Percentiles rank a stretch among this genome's conserved stretches.
Conservation (phyloP, 441 rosid species). For the Daphne laureola region DNA sequence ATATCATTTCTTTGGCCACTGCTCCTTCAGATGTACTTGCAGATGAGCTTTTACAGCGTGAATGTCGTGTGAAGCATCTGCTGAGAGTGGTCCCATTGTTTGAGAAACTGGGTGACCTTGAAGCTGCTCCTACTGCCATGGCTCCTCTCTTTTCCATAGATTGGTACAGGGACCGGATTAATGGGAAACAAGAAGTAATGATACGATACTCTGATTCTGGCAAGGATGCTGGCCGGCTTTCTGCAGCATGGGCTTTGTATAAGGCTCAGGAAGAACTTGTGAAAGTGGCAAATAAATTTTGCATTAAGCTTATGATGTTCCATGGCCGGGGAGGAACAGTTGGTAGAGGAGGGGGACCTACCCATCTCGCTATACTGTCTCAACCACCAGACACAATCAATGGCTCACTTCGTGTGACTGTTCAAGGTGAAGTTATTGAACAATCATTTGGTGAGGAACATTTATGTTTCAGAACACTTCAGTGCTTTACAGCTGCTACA, state of each 20-base stretch:
- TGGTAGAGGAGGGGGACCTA: conserved; percentile 72
- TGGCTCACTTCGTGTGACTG: conserved; percentile 54
- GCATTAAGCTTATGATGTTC: conserved; percentile 56
- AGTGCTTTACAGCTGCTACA: conserved; percentile 64
- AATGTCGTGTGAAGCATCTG: conserved; percentile 41
- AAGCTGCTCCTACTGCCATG: conserved; percentile 57
- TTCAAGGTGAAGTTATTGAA: conserved; percentile 68
- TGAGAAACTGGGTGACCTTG: conserved; percentile 58
- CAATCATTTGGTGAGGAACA: conserved; percentile 66
- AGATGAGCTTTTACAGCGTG: conserved; percentile 58
- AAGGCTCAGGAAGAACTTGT: conserved; percentile 60
- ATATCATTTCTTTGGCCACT: conserved; percentile 65
- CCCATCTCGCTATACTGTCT: conserved; percentile 63
- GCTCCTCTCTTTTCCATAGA: conserved; percentile 63
- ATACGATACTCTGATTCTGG: conserved; percentile 69
- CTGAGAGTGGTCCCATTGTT: conserved; percentile 59
- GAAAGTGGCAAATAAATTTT: conserved; percentile 46
- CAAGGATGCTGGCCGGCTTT: conserved; percentile 61
- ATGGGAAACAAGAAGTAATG: conserved; percentile 68
- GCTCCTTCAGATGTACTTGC: conserved; percentile 60
- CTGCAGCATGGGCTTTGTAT: conserved; percentile 67
- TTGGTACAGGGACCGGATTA: conserved; percentile 52
- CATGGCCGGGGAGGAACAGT: conserved; percentile 72
- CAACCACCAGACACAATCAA: conserved; percentile 64
- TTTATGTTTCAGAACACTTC: conserved; percentile 57